Base-by-base conservation (phyloP, 2,329 filamentous ascomycete genomes). In the Stromatinia cepivora region DNA sequence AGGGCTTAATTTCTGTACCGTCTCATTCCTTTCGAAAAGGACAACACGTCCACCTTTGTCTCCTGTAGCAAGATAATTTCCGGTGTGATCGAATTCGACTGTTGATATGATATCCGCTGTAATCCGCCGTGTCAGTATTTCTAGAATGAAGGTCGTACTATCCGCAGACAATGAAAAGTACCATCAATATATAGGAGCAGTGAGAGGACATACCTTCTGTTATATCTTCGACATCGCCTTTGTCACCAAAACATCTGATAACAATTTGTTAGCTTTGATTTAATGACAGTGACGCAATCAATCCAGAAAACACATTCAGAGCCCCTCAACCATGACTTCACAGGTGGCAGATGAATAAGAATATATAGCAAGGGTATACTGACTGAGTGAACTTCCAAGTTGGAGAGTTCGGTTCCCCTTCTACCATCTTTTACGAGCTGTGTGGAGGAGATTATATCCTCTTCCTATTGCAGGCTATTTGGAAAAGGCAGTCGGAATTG, bases 361-460 rank as follows among this genome's bases (percentile, higher is more conserved):
- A 13, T 36, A 31, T 57, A n/a, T 20, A 57, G 20, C 22, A 36
- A 31, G 42, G 46, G 31, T 53, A 64, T 71, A 79, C 78, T 78
- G 46, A 79, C 94, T 98, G 94, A 82, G 94, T 98, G 85, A 98
- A 98, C 87, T 98, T 98, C 94, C 94, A 98, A 84, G 94, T 98
- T 80, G 94, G 94, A 84, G 92, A 90, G 86, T 89, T 93, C 84
- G 91, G 87, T 85, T 97, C 93, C 85, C 90, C 91, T 88, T 97
- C 94, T 86, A 95, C 94, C 94, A 98, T 97, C 85, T 90, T 94
- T 83, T 80, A 76, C 76, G 70, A 73, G 71, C 77, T 73, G 71
- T 75, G 71, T 70, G 71, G 76, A 76, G 73, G 75, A 77, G 73
- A 75, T 73, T 46, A 68, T 50, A 66, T 73, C 72, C 74, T 76